These are phyloP conservation scores for Cyclotella choctawhatcheeana DNA, from an alignment of 108 stramenopile species.

Conservation along the genomic window DNA sequence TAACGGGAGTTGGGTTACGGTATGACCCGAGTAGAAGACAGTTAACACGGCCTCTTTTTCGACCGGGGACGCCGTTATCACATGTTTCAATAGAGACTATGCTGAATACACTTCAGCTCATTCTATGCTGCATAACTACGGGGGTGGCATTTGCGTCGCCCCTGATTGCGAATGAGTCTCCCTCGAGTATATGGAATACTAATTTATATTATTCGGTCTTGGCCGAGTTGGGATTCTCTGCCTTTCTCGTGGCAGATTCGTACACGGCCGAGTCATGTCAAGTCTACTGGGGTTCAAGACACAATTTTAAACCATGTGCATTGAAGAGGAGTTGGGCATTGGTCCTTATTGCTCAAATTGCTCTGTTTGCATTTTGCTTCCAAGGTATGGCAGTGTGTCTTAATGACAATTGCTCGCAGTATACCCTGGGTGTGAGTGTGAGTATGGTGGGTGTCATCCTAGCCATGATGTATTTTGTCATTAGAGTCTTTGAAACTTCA, in stretches of 20 bases:
- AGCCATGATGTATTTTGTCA: background rate
- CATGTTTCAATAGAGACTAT: background rate
- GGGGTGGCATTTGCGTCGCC: background rate
- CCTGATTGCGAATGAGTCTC: background rate
- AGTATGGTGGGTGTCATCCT: background rate
- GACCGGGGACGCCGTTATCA: background rate
- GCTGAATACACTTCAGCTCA: background rate
- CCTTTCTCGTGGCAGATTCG: background rate
- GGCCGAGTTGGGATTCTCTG: background rate
- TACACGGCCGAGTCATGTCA: background rate
- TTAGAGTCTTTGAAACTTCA: background rate
- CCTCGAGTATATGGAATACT: conserved; percentile 6
- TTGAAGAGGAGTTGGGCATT: conserved; percentile 5
- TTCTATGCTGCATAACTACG: background rate
- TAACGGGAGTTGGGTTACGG: conserved; percentile 1
- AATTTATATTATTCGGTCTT: conserved; percentile 10
- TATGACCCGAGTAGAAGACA: background rate
- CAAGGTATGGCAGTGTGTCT: background rate
- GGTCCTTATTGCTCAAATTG: conserved; percentile 4
- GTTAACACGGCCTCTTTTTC: background rate
- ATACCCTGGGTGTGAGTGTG: background rate
- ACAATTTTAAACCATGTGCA: background rate
- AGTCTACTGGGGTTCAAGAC: background rate
- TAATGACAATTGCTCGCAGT: background rate
- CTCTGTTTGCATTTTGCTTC: background rate